Conservation (phyloP, 495 filamentous ascomycete species). For the Terfezia boudieri region DNA sequence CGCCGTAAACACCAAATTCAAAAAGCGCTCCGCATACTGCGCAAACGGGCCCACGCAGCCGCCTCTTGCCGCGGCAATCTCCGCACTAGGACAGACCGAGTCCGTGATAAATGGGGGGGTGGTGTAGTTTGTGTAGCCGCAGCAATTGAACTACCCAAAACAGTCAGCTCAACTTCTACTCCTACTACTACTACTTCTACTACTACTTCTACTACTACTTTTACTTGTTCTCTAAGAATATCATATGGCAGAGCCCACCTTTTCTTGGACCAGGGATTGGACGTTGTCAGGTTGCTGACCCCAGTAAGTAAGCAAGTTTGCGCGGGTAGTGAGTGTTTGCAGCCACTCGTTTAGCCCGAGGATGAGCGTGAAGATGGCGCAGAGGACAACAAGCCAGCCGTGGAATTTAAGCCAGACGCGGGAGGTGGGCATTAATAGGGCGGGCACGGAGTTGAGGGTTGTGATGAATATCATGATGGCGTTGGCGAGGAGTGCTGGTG, state of each 20-base stretch:
- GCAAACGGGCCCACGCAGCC: constrained; percentile 42
- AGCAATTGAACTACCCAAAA: constrained; percentile 40
- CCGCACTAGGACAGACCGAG: constrained; percentile 34
- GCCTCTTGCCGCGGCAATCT: constrained; percentile 38
- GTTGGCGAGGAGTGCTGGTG: constrained; percentile 40
- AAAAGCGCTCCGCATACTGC: constrained; percentile 39
- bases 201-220: too few relatives aligned
- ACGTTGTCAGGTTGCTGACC: constrained; percentile 25
- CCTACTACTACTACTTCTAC: too few relatives aligned
- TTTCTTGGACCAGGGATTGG: constrained; percentile 42
- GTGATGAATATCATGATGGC: constrained; percentile 36
- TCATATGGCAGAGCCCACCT: constrained; percentile 24
- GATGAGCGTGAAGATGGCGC: constrained; percentile 38
- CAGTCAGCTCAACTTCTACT: not conserved
- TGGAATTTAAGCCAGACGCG: constrained; percentile 37
- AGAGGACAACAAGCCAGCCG: constrained; percentile 35
- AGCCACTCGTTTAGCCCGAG: constrained; percentile 49
- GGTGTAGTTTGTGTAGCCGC: constrained; percentile 46
- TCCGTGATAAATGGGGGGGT: constrained; percentile 41
- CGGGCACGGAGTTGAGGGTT: constrained; percentile 34
- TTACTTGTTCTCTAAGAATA: not conserved
- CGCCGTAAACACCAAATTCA: constrained; percentile 52
- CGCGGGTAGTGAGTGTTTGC: constrained; percentile 38
- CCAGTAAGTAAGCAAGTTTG: constrained; percentile 34
- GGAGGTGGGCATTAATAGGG: constrained; percentile 33